These are phyloP conservation scores for Aspergillus calidoustus DNA, from an alignment of 2,329 filamentous ascomycete species.

Conservation along the genomic window DNA sequence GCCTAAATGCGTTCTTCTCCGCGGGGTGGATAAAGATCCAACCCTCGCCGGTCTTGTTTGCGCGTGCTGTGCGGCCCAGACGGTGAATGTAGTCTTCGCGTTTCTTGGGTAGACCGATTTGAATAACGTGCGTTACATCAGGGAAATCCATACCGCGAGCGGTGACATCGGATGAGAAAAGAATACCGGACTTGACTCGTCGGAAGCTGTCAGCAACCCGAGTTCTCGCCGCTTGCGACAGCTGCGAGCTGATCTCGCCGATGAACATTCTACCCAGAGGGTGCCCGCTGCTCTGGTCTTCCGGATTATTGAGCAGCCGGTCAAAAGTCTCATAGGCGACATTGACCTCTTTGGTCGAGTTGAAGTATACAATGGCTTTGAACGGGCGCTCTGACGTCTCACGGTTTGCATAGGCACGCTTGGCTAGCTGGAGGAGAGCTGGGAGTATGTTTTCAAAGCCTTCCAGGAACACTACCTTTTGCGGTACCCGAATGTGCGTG, in stretches of 20 bases:
- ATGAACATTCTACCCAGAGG: slow-evolving; percentile 42
- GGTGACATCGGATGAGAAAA: slow-evolving; percentile 80
- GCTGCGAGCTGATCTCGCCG: slow-evolving; percentile 76
- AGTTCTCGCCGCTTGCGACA: slow-evolving; percentile 73
- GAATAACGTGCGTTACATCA: slow-evolving; percentile 77
- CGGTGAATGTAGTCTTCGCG: slow-evolving; percentile 78
- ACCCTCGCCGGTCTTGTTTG: slow-evolving; percentile 66
- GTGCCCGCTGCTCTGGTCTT: slow-evolving; percentile 32
- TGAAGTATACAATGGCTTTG: slow-evolving; percentile 95
- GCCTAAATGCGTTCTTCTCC: slow-evolving; percentile 54
- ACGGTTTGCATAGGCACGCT: slow-evolving; percentile 60
- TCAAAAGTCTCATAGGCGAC: slow-evolving; percentile 65
- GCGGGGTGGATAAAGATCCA: slow-evolving; percentile 61
- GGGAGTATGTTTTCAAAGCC: slow-evolving; percentile 79
- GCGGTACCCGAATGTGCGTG: slow-evolving; percentile 83
- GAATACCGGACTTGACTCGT: slow-evolving; percentile 61
- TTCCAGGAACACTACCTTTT: slow-evolving; percentile 70
- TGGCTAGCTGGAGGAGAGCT: slow-evolving; percentile 74
- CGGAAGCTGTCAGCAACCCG: slow-evolving; percentile 74
- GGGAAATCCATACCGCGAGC: slow-evolving; percentile 85
- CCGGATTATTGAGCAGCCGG: slow-evolving; percentile 48
- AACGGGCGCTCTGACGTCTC: slow-evolving; percentile 63
- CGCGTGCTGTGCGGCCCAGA: slow-evolving; percentile 73
- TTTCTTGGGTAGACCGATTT: slow-evolving; percentile 67
- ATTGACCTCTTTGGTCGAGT: slow-evolving; percentile 74